phyloP scores from a whole-genome alignment of 108 stramenopile genomes.

The Skeletonema costatum region DNA sequence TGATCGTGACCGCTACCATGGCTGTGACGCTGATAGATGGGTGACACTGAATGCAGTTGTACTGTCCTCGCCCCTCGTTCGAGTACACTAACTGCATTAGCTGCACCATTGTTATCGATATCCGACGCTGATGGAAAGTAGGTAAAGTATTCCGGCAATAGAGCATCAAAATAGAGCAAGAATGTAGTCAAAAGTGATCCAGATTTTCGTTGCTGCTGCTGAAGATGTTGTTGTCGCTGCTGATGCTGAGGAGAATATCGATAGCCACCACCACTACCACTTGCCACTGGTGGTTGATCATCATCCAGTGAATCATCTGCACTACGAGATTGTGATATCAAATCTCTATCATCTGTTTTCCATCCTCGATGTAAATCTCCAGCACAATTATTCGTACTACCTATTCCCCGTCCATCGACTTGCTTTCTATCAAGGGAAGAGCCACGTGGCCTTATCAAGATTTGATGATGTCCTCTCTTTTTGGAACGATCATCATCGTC shows the following conservation, averaged over 20 bases:
- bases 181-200: constrained; percentile 17
- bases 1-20: neutral
- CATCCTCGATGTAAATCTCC: neutral
- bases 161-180: constrained; percentile 23
- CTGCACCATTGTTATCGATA: constrained; percentile 13
- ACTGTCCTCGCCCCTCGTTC: constrained; percentile 9
- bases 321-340: neutral
- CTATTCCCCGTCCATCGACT: neutral
- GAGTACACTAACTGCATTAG: constrained; percentile 29
- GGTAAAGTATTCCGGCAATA: constrained; percentile 37
- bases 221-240: neutral
- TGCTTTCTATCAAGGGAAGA: neutral
- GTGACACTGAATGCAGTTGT: neutral
- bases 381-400: neutral
- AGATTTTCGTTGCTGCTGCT: neutral
- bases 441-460: neutral
- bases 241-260: neutral
- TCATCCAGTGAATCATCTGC: no score
- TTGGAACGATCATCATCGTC: neutral
- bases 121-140: constrained; percentile 15
- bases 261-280: no score
- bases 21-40: neutral
- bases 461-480: neutral
- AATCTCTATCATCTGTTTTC: neutral
- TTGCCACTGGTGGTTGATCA: no score